Evolutionary conservation across 2,329 filamentous ascomycete species (phyloP), one percentile per base, ranked within the genome.

Genomic region (Monosporascus sp.): DNA sequence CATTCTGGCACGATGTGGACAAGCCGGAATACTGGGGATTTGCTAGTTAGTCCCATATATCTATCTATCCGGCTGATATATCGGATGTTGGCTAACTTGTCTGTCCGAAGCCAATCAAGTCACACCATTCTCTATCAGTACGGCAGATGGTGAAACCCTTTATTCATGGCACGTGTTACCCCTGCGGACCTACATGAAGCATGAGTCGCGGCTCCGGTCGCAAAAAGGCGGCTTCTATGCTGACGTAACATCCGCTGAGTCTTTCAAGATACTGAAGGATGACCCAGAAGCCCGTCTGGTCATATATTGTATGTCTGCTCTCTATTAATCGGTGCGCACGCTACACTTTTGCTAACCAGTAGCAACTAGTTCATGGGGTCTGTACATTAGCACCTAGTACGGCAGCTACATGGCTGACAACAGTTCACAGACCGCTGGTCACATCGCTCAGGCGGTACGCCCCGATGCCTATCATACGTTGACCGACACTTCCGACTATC

Each of bases 121-220:
- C 3, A 91, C 90, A 6, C 89, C 93, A 0, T 97, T 97, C 68
- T 84, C 82, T 47, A 72, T 97, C 38, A 73, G 72, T 4, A 94
- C 90, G 0, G 75, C 83, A 1, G 92, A 97, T 67, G 83, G 84
- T 39, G 86, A 92, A 68, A 83, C 76, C 2, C 73, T 97, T 18
- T 95, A 94, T 65, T 89, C 88, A 25, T 97, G 93, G 93, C 93
- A 97, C 65, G 80, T 97, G 51, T 74, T 97, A 48, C 93, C 93
- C 0, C 71, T 95, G 6, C 83, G 86, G 49, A 74, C 90, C 0
- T 96, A 95, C 67, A 75, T 83, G 6, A 77, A 86, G 59, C 80
- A 96, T 61, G 88, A 95, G 63, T 71, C 77, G 22, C 72, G 74
- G 15, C 73, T 95, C 14, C 72, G 80, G 39, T 68, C 71, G 5